A percentile compares a stretch with the other conserved stretches of the same genome.
phyloP scores from a whole-genome alignment of 257 asterid genomes.

The Penstemon newberryi region DNA sequence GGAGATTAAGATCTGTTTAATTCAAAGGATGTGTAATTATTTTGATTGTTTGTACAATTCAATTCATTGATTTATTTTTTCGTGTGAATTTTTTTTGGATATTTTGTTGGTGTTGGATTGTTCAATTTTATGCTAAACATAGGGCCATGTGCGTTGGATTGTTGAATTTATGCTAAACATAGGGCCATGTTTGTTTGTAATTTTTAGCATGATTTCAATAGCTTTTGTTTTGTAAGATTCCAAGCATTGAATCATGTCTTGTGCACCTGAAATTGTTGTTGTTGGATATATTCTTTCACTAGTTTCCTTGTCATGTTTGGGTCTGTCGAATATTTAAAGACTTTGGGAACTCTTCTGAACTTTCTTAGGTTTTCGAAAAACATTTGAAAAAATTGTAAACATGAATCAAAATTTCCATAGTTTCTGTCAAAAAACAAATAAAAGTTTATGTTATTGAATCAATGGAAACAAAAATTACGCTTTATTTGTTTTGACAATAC shows the following conservation, averaged over 20 bases:
- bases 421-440: too few relatives aligned
- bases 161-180: not conserved
- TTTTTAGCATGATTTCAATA: too few relatives aligned
- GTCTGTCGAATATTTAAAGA: too few relatives aligned
- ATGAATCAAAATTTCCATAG: too few relatives aligned
- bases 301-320: too few relatives aligned
- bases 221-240: not conserved
- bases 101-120: not conserved
- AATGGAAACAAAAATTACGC: too few relatives aligned
- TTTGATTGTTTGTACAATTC: not conserved
- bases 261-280: not conserved
- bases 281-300: not conserved
- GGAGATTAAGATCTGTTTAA: not conserved
- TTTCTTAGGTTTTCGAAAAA: too few relatives aligned
- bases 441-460: too few relatives aligned
- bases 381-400: too few relatives aligned
- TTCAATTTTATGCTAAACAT: not conserved
- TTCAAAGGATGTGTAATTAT: too few relatives aligned
- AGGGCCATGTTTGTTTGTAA: not conserved
- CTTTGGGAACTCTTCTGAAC: too few relatives aligned
- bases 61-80: not conserved
- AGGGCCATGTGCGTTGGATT: not conserved
- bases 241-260: not conserved
- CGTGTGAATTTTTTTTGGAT: not conserved
- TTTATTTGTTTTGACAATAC: too few relatives aligned